Conservation (phyloP, 108 stramenopile genomes). For the Asterionellopsis glacialis region DNA sequence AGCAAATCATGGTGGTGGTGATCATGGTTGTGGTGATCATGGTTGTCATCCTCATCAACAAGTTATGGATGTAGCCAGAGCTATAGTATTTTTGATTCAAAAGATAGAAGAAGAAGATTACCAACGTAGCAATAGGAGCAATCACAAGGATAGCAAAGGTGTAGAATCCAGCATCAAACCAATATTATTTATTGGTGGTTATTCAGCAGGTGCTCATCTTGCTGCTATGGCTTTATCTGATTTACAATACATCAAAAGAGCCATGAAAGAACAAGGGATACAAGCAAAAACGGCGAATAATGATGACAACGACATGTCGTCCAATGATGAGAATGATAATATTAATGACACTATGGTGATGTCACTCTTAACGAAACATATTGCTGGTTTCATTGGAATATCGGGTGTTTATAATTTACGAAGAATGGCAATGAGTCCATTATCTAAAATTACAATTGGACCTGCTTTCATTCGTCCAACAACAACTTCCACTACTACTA, state of each 20-base stretch:
- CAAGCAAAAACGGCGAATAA: too few relatives aligned
- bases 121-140: not conserved
- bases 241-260: not conserved
- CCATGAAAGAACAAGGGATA: not conserved
- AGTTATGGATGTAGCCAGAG: slow-evolving; percentile 9
- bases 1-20: too few relatives aligned
- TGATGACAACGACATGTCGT: not conserved
- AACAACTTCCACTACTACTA: too few relatives aligned
- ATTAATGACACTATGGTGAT: too few relatives aligned
- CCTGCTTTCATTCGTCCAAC: not conserved
- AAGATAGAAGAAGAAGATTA: too few relatives aligned
- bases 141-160: not conserved
- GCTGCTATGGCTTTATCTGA: not conserved
- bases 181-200: not conserved
- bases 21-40: not conserved
- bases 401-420: slow-evolving; percentile 5
- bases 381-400: slow-evolving; percentile 8
- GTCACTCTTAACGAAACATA: not conserved
- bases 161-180: too few relatives aligned
- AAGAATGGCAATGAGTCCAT: not conserved
- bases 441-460: not conserved
- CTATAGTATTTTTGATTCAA: slow-evolving; percentile 1
- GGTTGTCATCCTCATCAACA: not conserved
- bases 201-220: slow-evolving; percentile 8
- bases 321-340: too few relatives aligned